phyloP scores from a whole-genome alignment of 176 grass and related monocot species.

The Rhynchospora tenuis region DNA sequence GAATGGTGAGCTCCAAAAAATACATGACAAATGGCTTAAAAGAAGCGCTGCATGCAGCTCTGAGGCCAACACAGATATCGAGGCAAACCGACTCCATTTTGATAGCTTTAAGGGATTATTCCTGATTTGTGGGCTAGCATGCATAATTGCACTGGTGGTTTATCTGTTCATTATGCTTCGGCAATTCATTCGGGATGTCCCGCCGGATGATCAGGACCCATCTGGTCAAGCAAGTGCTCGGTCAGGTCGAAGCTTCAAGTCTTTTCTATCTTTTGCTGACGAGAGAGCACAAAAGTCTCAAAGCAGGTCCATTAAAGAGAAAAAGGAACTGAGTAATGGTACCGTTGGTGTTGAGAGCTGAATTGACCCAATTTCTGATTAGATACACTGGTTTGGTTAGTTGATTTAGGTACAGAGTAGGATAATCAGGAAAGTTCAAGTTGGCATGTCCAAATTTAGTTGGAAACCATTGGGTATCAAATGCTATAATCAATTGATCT shows the following conservation, averaged over 20 bases:
- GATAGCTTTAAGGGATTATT: conserved; percentile 85
- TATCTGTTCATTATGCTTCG: conserved; percentile 48
- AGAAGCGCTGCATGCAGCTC: conserved; percentile 25
- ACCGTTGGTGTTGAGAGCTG: conserved; percentile 24
- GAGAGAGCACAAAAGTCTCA: conserved; percentile 32
- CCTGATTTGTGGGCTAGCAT: conserved; percentile 66
- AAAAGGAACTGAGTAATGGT: conserved; percentile 7
- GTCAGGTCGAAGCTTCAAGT: conserved; percentile 19
- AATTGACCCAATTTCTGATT: conserved; percentile 7
- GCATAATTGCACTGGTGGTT: conserved; percentile 46
- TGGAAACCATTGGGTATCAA: not conserved
- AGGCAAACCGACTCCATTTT: conserved; percentile 59
- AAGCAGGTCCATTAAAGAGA: conserved; percentile 22
- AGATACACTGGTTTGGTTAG: not conserved
- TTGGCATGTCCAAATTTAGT: conserved; percentile 1
- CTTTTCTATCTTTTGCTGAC: conserved; percentile 61
- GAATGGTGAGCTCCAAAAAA: conserved; percentile 80
- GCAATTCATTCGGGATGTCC: conserved; percentile 31
- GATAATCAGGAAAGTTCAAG: not conserved
- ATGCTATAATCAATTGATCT: not conserved
- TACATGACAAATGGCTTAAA: conserved; percentile 86
- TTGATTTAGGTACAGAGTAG: not conserved
- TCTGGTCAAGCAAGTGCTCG: not conserved
- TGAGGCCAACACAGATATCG: conserved; percentile 40
- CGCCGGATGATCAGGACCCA: not conserved